phyloP scores from a whole-genome alignment of 306 rosid genomes.

The Styphnolobium japonicum region DNA sequence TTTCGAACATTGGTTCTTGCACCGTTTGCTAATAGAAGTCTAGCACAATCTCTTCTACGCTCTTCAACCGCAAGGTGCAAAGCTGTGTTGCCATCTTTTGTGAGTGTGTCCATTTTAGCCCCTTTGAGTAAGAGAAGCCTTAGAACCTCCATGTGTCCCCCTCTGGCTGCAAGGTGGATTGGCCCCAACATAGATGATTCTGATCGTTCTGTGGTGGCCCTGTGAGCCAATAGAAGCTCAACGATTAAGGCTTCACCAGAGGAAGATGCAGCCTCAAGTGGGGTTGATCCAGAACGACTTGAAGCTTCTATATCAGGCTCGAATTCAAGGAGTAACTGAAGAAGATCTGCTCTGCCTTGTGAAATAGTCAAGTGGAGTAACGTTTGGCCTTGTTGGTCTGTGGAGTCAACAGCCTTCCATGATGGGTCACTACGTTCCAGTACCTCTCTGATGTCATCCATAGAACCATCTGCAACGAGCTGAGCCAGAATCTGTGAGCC shows the following conservation, averaged over 20 bases:
- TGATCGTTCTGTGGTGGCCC: conserved; percentile 54
- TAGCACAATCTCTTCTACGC: conserved; percentile 52
- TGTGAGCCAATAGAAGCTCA: conserved; percentile 71
- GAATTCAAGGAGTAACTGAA: conserved; percentile 73
- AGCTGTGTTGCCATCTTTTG: conserved; percentile 71
- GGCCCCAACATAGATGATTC: conserved; percentile 53
- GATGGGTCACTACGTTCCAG: conserved; percentile 57
- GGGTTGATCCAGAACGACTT: conserved; percentile 47
- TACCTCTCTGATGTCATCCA: conserved; percentile 67
- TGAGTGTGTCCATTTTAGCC: conserved; percentile 46
- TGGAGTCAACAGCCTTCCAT: conserved; percentile 57
- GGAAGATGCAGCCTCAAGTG: conserved; percentile 63
- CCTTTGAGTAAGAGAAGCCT: conserved; percentile 74
- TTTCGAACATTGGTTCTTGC: conserved; percentile 46
- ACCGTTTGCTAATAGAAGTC: conserved; percentile 61
- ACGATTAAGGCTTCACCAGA: conserved; percentile 57
- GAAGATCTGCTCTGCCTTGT: conserved; percentile 57
- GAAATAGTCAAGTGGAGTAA: conserved; percentile 62
- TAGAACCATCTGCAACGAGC: conserved; percentile 54
- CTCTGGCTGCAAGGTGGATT: conserved; percentile 53
- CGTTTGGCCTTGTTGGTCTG: conserved; percentile 52
- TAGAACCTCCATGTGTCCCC: conserved; percentile 68
- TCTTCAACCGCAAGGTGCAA: conserved; percentile 68
- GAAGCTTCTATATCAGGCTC: conserved; percentile 52
- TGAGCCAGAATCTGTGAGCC: conserved; percentile 63